Base-by-base conservation (phyloP, 2,329 filamentous ascomycete genomes). In the Ceratocystis cacaofunesta region DNA sequence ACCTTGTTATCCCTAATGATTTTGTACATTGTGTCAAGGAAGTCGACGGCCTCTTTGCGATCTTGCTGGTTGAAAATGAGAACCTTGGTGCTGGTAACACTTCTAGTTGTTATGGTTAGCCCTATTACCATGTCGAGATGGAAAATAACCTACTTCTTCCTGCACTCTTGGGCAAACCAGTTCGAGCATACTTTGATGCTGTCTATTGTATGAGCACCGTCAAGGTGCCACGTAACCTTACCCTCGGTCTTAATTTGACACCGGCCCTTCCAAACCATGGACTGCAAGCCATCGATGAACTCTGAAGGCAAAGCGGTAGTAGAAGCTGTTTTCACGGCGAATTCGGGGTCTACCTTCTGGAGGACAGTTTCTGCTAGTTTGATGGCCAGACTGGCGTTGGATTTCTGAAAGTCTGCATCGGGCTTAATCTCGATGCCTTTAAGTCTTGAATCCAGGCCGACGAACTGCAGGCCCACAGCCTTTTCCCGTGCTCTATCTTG, bases 201-300 rank as follows among this genome's bases (percentile, higher is more conserved):
- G 72, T 97, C 92, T 2, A 88, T 80, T 0, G 92, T 99, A 75
- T 99, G 94, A 1, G 91, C 94, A 7, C 94, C 92, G 72, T 99
- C 94, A 22, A 99, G 83, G 72, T 92, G 88, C 92, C 92, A 99
- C 17, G 79, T 80, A 4, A 95, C 77, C 1, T 72, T 71, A 1
- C 48, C 63, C 32, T 68, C 64, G 12, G 19, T 25, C 70, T 81
- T 83, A 50, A 80, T 76, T 69, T 87, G 83, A 72, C 92, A 96
- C 58, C 94, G 82, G 3, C 92, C 94, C 50, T 90, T 82, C 77
- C 91, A 88, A 2, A 85, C 82, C 1, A 90, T 87, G 70, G 83
- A 76, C 72, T 92, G 85, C 1, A 99, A 77, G 0, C 91, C 94
- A 15, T 82, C 78, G 28, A 85, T 76, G 71, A 96, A 89, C 69